Evolutionary conservation across 768 basidiomycete species (phyloP).

Genomic region (Lentinus brumalis): DNA sequence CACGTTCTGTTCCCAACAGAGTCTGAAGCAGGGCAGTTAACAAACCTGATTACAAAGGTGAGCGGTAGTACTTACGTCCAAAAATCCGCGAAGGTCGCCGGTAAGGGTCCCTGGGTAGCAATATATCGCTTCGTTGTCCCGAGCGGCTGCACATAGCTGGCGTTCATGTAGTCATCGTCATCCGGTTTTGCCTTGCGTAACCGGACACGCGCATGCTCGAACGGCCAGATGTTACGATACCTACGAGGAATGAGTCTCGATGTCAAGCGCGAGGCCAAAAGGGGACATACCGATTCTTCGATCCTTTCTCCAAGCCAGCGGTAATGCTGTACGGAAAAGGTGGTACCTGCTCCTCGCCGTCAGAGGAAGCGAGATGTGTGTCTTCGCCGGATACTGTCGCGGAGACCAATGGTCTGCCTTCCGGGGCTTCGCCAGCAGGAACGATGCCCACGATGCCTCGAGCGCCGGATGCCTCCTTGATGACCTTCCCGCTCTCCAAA

Average conservation of each 20-base stretch:
- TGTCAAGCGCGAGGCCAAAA: neutral
- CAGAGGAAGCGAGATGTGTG: neutral
- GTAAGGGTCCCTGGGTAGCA: constrained; percentile 93
- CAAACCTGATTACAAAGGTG: neutral
- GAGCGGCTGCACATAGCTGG: constrained; percentile 87
- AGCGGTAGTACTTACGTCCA: constrained; percentile 73
- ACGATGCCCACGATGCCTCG: constrained; percentile 8
- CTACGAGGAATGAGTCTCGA: constrained; percentile 37
- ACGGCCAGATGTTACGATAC: constrained; percentile 97
- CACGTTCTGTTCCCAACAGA: constrained; percentile 94
- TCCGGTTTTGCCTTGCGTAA: constrained; percentile 43
- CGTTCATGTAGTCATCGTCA: constrained; percentile 90
- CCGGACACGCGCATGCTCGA: constrained; percentile 90
- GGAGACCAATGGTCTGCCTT: constrained; percentile 2
- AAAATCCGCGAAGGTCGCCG: constrained; percentile 88
- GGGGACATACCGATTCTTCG: constrained; percentile 77
- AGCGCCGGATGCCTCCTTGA: constrained; percentile 11
- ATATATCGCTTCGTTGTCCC: constrained; percentile 85
- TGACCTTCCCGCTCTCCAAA: constrained; percentile 48
- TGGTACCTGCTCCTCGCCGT: constrained; percentile 8
- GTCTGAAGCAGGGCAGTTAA: constrained; percentile 40
- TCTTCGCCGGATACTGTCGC: neutral
- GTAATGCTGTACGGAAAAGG: constrained; percentile 90
- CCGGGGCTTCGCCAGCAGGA: neutral
- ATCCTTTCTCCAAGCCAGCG: constrained; percentile 92